Evolutionary conservation across 2,329 filamentous ascomycete genomes (phyloP), one percentile per base, ranked within the genome.

Genomic region (Eutypa lata): DNA sequence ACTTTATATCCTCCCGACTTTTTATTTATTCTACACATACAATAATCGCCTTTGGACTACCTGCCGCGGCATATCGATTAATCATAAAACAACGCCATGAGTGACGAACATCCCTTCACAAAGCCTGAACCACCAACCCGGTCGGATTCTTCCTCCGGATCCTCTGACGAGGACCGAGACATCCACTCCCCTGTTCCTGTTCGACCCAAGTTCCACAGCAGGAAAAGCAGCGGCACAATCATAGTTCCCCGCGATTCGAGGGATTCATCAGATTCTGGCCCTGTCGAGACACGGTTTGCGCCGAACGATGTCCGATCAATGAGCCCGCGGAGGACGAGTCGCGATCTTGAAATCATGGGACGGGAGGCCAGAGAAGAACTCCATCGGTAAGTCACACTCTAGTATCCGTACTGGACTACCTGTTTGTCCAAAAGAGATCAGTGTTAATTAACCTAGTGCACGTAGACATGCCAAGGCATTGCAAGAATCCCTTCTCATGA

Each of bases 241-340:
- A 89, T 92, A 58, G 88, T 95, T 38, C 87, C 88, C 35, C 83
- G 90, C 61, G 89, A 93, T 66, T 88, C 82, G 63, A 83, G 90
- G 60, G 89, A 93, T 66, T 88, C 82, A 63, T 84, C 82, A 19
- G 84, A 87, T 54, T 84, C 90, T 55, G 88, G 90, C 59, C 83
- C 89, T 35, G 75, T 87, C 56, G 86, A 90, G 58, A 82, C 88
- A 57, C 81, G 90, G 57, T 89, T 91, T 62, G 90, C 91, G 24
- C 88, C 91, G 22, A 89, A 91, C 68, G 92, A 97, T 70, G 92
- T 94, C 56, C 80, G 93, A 65, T 89, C 91, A 56, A 97, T 99
- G 93, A 97, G 92, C 69, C 93, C 93, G 2, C 80, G 93, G 61
- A 79, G 93, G 64, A 96, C 91, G 59, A 95, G 88, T 64, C 91